A percentile compares a stretch with the other conserved stretches of the same genome.
Evolutionary conservation across 495 filamentous ascomycete species (phyloP).

Genomic region (Astrocystis sublimbata): DNA sequence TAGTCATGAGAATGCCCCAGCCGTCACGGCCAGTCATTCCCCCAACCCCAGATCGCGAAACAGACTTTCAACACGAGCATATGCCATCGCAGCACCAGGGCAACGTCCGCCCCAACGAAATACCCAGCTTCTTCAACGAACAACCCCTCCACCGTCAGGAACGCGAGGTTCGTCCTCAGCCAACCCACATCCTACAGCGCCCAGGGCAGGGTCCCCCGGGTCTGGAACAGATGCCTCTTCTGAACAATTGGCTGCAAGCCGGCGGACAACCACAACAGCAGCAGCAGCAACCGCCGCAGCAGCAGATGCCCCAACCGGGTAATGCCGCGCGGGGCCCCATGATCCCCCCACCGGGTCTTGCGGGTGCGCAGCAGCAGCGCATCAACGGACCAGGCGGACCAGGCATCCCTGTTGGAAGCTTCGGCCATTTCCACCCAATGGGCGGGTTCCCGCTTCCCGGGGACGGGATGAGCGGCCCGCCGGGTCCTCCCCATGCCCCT

Average conservation of each 20-base stretch:
- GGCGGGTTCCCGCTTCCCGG: constrained; percentile 42
- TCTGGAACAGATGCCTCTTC: constrained; percentile 51
- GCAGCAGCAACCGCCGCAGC: too few species aligned
- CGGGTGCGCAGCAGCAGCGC: constrained; percentile 44
- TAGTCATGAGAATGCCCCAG: constrained; percentile 38
- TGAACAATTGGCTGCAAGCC: constrained; percentile 40
- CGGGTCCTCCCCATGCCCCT: constrained; percentile 45
- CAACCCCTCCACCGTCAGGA: constrained; percentile 43
- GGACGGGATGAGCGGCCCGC: constrained; percentile 44
- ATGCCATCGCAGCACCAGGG: constrained; percentile 28
- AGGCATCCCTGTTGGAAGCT: too few species aligned
- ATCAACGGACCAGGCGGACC: too few species aligned
- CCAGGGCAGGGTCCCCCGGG: constrained; percentile 47
- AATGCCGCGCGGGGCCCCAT: constrained; percentile 41
- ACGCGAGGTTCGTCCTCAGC: constrained; percentile 42
- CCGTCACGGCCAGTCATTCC: constrained; percentile 39
- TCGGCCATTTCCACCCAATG: constrained; percentile 53
- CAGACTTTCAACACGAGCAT: constrained; percentile 43
- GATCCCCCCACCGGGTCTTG: constrained; percentile 55
- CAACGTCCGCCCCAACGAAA: constrained; percentile 28
- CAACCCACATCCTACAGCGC: constrained; percentile 59
- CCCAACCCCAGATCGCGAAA: constrained; percentile 43
- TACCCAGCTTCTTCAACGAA: constrained; percentile 46
- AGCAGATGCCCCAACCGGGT: constrained; percentile 41
- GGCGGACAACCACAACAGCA: too few species aligned